phyloP scores from a whole-genome alignment of 345 rosid species.

The Murraya paniculata region DNA sequence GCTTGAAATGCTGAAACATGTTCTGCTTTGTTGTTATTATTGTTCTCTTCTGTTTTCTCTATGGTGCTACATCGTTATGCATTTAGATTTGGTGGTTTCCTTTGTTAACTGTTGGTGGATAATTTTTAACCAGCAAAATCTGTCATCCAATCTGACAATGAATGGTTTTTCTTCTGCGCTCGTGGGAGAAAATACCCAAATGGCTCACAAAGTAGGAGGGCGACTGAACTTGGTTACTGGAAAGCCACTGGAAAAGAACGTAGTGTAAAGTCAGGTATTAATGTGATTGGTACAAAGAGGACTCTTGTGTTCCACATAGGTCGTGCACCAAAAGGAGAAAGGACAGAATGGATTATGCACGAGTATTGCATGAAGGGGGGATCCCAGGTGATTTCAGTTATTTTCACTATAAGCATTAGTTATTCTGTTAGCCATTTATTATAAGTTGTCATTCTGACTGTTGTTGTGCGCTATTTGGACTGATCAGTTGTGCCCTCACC shows the following conservation, averaged over 20 bases:
- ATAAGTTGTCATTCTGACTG: too few relatives aligned
- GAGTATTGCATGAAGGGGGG: slow-evolving; percentile 66
- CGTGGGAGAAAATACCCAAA: slow-evolving; percentile 88
- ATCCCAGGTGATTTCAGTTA: slow-evolving; percentile 46
- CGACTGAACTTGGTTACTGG: slow-evolving; percentile 85
- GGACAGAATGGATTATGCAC: slow-evolving; percentile 97
- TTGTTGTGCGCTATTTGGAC: too few relatives aligned
- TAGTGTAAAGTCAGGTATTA: slow-evolving; percentile 53
- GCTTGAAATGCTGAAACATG: neutral
- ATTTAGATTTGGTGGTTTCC: neutral
- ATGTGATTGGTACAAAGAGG: slow-evolving; percentile 76
- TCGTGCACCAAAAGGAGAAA: slow-evolving; percentile 86
- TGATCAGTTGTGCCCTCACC: too few relatives aligned
- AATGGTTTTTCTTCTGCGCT: slow-evolving; percentile 89
- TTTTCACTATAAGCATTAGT: neutral
- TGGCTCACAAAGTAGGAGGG: slow-evolving; percentile 78
- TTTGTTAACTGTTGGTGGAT: slow-evolving; percentile 14
- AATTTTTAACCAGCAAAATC: slow-evolving; percentile 48
- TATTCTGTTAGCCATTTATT: neutral
- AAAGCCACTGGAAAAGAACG: slow-evolving; percentile 94
- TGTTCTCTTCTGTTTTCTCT: neutral
- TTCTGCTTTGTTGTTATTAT: neutral
- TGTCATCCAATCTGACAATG: slow-evolving; percentile 59
- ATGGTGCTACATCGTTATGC: neutral
- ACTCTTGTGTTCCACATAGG: slow-evolving; percentile 87